Evolutionary conservation across 2,329 filamentous ascomycete genomes (phyloP), one percentile per base, ranked within the genome.

Genomic region (Dothideomycetes sp.): DNA sequence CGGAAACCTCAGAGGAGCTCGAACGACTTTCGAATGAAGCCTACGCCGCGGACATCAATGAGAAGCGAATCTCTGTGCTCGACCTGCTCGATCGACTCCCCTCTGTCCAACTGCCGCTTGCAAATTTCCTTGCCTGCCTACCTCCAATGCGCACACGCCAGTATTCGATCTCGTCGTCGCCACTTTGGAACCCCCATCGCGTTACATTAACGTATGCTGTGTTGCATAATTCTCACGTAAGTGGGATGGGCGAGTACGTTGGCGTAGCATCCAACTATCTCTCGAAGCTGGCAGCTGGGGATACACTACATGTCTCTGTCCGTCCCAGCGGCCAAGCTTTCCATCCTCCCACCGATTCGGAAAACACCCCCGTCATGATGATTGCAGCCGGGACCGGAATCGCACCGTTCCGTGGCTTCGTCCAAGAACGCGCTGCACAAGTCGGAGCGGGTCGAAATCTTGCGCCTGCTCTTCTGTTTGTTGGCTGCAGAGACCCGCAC

Each of bases 321-420:
- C 55, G 61, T n/a, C 50, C 55, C 0, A 63, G 57, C 3, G 56
- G 64, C 37, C 52, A 59, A 31, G 56, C 58, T 9, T 69, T 68
- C 56, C 64, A 65, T 34, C 52, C 66, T 0, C 65, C 65, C 4
- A 55, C 60, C 33, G 60, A 64, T 43, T 47, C 52, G 1, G 59
- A 62, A 41, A 57, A 57, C 5, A 50, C 49, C 3, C 65, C 65
- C 0, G 51, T 68, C 31, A 95, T 98, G 70, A 95, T 98, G 89
- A 91, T 91, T 9, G 91, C 91, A 61, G 81, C 96, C n/a, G 91
- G 91, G 47, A 98, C 91, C 0, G 91, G 91, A 57, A 79, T 98
- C n/a, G 91, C 91, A 1, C 91, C 91, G 12, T 98, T 98, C 85
- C 86, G 91, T 48, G 91, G 91, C 43, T 98, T 98, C 57, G 83